Percentiles rank a stretch among this genome's conserved stretches.
These are phyloP conservation scores for Rhodotorula glutinis DNA, from an alignment of 1,284 basidiomycete genomes.

Conservation along the genomic window DNA sequence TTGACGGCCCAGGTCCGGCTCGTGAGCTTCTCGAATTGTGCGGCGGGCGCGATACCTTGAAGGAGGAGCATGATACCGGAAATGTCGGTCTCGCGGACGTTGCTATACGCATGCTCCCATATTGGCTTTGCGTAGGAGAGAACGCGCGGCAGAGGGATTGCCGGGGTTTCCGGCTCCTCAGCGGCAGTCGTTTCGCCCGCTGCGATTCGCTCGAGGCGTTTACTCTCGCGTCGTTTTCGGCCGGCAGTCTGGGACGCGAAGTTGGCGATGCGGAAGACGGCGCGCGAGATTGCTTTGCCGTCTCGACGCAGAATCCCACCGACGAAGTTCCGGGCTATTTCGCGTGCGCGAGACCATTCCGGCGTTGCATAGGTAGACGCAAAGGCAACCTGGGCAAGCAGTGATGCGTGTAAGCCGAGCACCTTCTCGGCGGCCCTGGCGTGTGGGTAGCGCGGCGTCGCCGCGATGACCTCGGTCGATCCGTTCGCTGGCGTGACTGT, in stretches of 20 bases:
- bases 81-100: conserved; percentile 59
- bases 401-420: conserved; percentile 35
- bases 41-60: conserved; percentile 57
- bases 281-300: conserved; percentile 19
- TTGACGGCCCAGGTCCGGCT: conserved; percentile 50
- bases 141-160: conserved; percentile 19
- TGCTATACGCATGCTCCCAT: conserved; percentile 66
- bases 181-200: conserved; percentile 15
- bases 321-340: conserved; percentile 18
- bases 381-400: conserved; percentile 34
- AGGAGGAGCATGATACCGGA: conserved; percentile 61
- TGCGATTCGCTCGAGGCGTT: conserved; percentile 11
- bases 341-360: conserved; percentile 25
- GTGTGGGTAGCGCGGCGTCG: conserved; percentile 25
- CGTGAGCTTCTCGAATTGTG: conserved; percentile 65
- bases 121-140: conserved; percentile 56
- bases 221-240: conserved; percentile 16
- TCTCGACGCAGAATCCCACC: conserved; percentile 23
- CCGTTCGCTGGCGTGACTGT: not conserved
- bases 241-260: conserved; percentile 17
- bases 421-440: conserved; percentile 28
- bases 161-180: not conserved
- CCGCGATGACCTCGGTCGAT: conserved; percentile 1
- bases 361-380: conserved; percentile 1
- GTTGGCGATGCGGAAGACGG: conserved; percentile 22